Base-by-base conservation (phyloP, 306 rosid genomes). In the Trifolium repens region DNA sequence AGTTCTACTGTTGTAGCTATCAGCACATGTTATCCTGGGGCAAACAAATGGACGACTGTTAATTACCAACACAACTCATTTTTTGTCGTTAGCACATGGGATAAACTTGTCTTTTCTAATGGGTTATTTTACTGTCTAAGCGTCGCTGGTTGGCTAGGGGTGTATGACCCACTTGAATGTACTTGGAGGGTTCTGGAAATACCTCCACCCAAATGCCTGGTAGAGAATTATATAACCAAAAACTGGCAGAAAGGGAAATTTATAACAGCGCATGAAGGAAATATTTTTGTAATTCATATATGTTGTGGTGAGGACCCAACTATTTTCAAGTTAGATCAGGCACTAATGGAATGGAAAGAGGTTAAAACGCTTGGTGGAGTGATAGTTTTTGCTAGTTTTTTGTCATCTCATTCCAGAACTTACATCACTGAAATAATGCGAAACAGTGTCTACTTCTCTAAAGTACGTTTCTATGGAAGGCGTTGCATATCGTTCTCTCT, bases 161-260 rank as follows among this genome's bases (percentile, higher is more conserved):
- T 91, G 55, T 91, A 81, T 84, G 88, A 91, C 67, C 92, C 94
- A 1, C 58, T 55, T 59, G 86, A 79, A 79, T 71, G 58, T 34
- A 83, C 84, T 58, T 89, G 97, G 97, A 87, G 58, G 78, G 91
- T 89, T 69, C 91, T 89, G 11, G 73, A 85, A 5, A 91, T 91
- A 69, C 89, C 88, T 75, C 97, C 94, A 2, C 97, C 97, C 24
- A 84, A 81, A 76, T 84, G 97, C 81, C 94, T 89, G 0, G 87
- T 5, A 50, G 87, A 87, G 50, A 87, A 80, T 30, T 89, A 84
- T 80, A 83, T 86, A 13, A 88, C 88, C 68, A 91, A 85, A 80
- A 83, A 83, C 57, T 89, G 97, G 92, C 83, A 91, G 92, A 89
- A 91, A 78, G 97, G 87, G 15, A 89, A 86, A 73, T 91, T 91